Base-by-base conservation (phyloP, 2,329 filamentous ascomycete genomes). In the Dryadomyces sulphureus region DNA sequence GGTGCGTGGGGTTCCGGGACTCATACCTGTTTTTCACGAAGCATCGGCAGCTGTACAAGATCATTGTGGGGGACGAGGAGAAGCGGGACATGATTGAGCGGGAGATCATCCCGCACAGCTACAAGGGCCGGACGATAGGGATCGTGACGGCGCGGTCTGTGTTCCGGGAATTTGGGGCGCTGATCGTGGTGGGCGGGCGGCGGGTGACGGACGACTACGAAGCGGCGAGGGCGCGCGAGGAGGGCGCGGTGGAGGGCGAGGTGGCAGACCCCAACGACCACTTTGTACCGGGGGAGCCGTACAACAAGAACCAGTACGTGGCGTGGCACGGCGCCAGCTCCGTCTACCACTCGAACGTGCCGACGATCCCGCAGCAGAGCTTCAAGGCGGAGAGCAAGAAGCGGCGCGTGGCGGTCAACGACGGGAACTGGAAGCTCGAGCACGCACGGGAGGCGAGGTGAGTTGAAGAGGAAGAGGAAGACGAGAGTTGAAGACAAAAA, bases 11-110 rank as follows among this genome's bases (percentile, higher is more conserved):
- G 16, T 98, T 98, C 72, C 77, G 92, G 54, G 92, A 98, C 69
- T 95, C 89, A 53, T 98, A 98, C 59, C 77, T 98, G 22, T 95
- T 98, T 72, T 98, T 98, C 70, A 93, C 92, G 52, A 98, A 96
- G 65, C 92, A 98, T 65, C 84, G 85, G 60, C 81, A 88, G 57
- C 81, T 98, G 14, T 92, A 88, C 75, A 98, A 98, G 68, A 94
- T 98, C 57, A 94, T 98, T 56, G 86, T 96, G 47, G 88, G 89
- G 56, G 92, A 98, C 53, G 83, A 92, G n/a, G 90, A 94, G 64
- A 98, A 98, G 69, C 80, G 83, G 50, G 89, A 96, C 63, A 76
- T 98, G 68, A 98, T 98, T 58, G 87, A 93, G 54, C 80, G 92
- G 50, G 84, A 93, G 6, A 83, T 98, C 58, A 94, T 98, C 52